A percentile compares a stretch with the other conserved stretches of the same genome.
phyloP scores from a whole-genome alignment of 352 stramenopile species.

The Phytophthora cryptogea region DNA sequence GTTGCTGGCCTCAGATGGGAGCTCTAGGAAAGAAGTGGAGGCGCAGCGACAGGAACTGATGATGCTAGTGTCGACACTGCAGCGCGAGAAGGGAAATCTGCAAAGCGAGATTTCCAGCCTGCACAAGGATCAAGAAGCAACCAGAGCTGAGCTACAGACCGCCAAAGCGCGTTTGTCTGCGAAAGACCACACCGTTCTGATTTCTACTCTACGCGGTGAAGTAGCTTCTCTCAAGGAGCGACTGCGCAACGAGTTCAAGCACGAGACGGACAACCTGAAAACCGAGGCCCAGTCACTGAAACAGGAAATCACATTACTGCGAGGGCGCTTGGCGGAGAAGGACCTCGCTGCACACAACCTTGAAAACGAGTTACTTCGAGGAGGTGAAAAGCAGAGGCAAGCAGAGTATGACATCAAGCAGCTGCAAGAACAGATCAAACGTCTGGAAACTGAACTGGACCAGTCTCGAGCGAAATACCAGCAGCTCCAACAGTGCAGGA shows the following conservation, averaged over 20 bases:
- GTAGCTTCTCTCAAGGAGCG: slow-evolving; percentile 62
- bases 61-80: slow-evolving; percentile 39
- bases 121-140: slow-evolving; percentile 31
- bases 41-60: slow-evolving; percentile 52
- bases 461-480: slow-evolving; percentile 53
- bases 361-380: slow-evolving; percentile 47
- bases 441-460: slow-evolving; percentile 45
- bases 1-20: slow-evolving; percentile 52
- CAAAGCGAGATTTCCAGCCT: slow-evolving; percentile 31
- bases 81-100: slow-evolving; percentile 47
- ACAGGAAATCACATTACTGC: slow-evolving; percentile 48
- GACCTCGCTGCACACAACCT: slow-evolving; percentile 44
- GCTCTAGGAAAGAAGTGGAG: slow-evolving; percentile 46
- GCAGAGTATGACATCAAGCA: slow-evolving; percentile 43
- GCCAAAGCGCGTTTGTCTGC: slow-evolving; percentile 44
- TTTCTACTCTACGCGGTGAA: slow-evolving; percentile 67
- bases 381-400: slow-evolving; percentile 49
- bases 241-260: slow-evolving; percentile 62
- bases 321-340: slow-evolving; percentile 48
- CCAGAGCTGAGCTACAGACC: slow-evolving; percentile 39
- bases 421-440: slow-evolving; percentile 43
- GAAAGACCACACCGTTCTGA: slow-evolving; percentile 59
- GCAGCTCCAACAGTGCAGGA: slow-evolving; percentile 55
- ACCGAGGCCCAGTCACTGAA: slow-evolving; percentile 43
- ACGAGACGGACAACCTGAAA: slow-evolving; percentile 57